Percentiles rank a stretch among this genome's conserved stretches.
These are phyloP conservation scores for Lactarius quietus DNA, from an alignment of 768 basidiomycete genomes.

Conservation along the genomic window DNA sequence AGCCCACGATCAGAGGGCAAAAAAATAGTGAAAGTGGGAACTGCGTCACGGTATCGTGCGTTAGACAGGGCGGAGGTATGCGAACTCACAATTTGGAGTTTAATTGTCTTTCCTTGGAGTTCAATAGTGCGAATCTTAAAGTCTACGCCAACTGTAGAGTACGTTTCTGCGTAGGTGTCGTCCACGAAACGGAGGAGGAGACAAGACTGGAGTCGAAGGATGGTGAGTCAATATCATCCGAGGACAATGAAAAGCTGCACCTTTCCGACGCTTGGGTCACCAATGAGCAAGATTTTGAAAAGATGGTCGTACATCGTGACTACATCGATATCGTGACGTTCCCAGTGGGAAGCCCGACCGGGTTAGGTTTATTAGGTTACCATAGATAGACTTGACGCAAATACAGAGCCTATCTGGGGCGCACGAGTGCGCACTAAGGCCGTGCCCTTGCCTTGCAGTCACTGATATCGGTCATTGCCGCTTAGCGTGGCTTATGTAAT, in stretches of 20 bases:
- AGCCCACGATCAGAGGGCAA: slow-evolving; percentile 16
- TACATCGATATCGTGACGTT: slow-evolving; percentile 46
- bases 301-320: slow-evolving; percentile 96
- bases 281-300: slow-evolving; percentile 93
- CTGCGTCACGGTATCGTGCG: no score
- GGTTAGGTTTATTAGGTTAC: no score
- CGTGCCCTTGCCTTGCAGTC: no score
- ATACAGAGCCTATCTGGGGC: no score
- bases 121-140: slow-evolving; percentile 99
- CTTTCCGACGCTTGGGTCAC: slow-evolving; percentile 95
- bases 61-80: no score
- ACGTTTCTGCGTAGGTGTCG: slow-evolving; percentile 98
- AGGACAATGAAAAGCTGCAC: slow-evolving; percentile 39
- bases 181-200: slow-evolving; percentile 89
- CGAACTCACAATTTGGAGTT: slow-evolving; percentile 93
- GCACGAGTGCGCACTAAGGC: no score
- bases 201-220: slow-evolving; percentile 65
- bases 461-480: no score
- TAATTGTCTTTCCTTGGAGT: slow-evolving; percentile 95
- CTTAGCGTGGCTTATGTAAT: no score
- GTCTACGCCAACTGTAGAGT: slow-evolving; percentile 95
- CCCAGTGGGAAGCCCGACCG: no score
- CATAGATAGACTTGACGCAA: no score
- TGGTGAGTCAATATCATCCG: background rate
- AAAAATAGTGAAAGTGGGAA: background rate